phyloP scores from a whole-genome alignment of 441 rosid genomes.

The California macrophylla region DNA sequence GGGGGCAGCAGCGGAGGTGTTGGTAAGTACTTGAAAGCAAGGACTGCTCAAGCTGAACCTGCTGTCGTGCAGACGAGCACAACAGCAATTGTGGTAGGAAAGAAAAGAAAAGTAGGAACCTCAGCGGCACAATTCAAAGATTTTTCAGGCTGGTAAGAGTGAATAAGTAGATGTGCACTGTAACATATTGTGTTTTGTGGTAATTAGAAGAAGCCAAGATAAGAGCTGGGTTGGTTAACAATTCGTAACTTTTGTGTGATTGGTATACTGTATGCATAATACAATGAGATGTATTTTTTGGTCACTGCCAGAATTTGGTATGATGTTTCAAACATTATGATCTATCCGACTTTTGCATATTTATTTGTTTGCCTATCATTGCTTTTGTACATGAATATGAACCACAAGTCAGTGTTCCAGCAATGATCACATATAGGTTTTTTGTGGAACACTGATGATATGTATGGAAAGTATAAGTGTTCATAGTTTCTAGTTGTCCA shows the following conservation, averaged over 20 bases:
- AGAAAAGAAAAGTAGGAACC: conserved; percentile 55
- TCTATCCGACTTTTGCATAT: not conserved
- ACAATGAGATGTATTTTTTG: not conserved
- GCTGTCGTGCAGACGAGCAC: conserved; percentile 28
- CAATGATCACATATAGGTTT: not conserved
- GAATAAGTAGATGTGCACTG: not conserved
- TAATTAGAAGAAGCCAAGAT: conserved; percentile 2
- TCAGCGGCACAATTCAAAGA: conserved; percentile 49
- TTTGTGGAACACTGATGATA: no score
- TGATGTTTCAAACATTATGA: not conserved
- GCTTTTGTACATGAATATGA: not conserved
- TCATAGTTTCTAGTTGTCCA: no score
- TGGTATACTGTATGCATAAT: conserved; percentile 8
- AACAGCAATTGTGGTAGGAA: conserved; percentile 29
- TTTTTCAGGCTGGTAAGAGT: conserved; percentile 69
- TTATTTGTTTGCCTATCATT: not conserved
- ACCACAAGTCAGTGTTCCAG: not conserved
- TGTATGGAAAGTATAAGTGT: no score
- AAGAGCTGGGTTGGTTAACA: conserved; percentile 6
- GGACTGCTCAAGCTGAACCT: conserved; percentile 35
- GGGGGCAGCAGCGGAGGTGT: conserved; percentile 46
- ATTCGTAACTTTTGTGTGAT: conserved; percentile 3
- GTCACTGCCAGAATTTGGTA: not conserved
- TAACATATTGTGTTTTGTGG: conserved; percentile 17
- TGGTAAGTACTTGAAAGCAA: conserved; percentile 78